A percentile compares a stretch with the other conserved stretches of the same genome.
Conservation (phyloP, 805 yeast species). For the Jamesozyma hellenica region DNA sequence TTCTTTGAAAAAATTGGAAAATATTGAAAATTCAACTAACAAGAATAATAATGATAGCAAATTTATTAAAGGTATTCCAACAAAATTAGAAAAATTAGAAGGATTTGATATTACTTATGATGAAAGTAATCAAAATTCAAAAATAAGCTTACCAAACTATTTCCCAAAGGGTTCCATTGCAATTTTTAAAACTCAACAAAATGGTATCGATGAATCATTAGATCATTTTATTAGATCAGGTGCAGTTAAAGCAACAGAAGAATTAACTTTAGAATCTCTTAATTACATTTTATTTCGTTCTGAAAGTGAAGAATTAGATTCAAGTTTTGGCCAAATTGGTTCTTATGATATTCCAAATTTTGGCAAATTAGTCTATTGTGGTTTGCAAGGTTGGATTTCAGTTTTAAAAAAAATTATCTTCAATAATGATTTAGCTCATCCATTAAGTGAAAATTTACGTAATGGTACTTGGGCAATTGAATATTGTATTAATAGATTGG, state of each 20-base stretch:
- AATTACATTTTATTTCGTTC: constrained; percentile 68
- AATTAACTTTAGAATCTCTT: constrained; percentile 55
- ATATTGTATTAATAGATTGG: constrained; percentile 52
- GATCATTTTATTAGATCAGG: constrained; percentile 65
- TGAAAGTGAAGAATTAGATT: constrained; percentile 82
- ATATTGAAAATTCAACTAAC: constrained; percentile 29
- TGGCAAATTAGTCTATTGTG: constrained; percentile 76
- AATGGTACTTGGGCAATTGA: constrained; percentile 87
- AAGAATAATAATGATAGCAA: constrained; percentile 24
- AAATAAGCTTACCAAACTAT: constrained; percentile 45
- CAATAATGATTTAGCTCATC: constrained; percentile 72
- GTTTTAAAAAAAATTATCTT: constrained; percentile 52
- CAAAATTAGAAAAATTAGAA: constrained; percentile 43
- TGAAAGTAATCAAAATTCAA: constrained; percentile 35
- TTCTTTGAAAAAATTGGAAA: constrained; percentile 44
- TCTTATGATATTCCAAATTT: constrained; percentile 62
- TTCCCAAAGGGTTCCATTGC: constrained; percentile 92
- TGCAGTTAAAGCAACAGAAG: constrained; percentile 60
- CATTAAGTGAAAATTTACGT: constrained; percentile 70
- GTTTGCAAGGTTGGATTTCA: constrained; percentile 86
- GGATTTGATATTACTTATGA: constrained; percentile 40
- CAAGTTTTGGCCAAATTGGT: constrained; percentile 62
- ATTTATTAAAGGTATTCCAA: constrained; percentile 50
- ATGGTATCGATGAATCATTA: constrained; percentile 52
- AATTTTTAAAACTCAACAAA: constrained; percentile 60